These are phyloP conservation scores for Panus rudis DNA, from an alignment of 768 basidiomycete species.

Conservation along the genomic window DNA sequence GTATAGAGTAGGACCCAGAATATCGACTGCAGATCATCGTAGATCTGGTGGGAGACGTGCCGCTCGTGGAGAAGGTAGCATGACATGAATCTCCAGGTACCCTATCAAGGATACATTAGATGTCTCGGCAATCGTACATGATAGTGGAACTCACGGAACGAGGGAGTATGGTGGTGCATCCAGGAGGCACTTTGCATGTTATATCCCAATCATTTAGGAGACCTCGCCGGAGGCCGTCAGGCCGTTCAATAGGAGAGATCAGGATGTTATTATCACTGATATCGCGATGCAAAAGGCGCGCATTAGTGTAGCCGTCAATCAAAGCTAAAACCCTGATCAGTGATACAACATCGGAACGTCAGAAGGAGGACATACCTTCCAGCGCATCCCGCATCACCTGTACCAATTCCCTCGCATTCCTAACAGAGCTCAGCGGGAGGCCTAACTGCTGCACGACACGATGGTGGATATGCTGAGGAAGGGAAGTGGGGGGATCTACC, in stretches of 20 bases:
- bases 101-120: conserved; percentile 3
- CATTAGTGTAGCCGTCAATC: background rate
- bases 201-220: conserved; percentile 6
- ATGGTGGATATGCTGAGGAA: background rate
- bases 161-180: too few relatives aligned
- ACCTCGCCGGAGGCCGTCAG: background rate
- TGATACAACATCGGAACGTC: background rate
- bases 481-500: too few relatives aligned
- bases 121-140: background rate
- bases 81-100: conserved; percentile 12
- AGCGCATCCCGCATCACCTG: background rate
- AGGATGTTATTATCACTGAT: conserved; percentile 3
- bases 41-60: background rate
- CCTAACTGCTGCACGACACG: conserved; percentile 4
- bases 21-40: conserved; percentile 11
- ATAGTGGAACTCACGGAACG: background rate
- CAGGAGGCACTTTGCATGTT: too few relatives aligned
- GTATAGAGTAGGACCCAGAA: conserved; percentile 9
- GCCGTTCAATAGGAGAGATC: background rate
- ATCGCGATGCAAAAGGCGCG: conserved; percentile 3
- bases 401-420: conserved; percentile 1
- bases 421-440: background rate
- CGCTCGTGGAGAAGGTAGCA: conserved; percentile 1
- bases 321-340: background rate
- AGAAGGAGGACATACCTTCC: background rate